phyloP scores from a whole-genome alignment of 2,329 filamentous ascomycete species.

The Colletotrichum karsti region DNA sequence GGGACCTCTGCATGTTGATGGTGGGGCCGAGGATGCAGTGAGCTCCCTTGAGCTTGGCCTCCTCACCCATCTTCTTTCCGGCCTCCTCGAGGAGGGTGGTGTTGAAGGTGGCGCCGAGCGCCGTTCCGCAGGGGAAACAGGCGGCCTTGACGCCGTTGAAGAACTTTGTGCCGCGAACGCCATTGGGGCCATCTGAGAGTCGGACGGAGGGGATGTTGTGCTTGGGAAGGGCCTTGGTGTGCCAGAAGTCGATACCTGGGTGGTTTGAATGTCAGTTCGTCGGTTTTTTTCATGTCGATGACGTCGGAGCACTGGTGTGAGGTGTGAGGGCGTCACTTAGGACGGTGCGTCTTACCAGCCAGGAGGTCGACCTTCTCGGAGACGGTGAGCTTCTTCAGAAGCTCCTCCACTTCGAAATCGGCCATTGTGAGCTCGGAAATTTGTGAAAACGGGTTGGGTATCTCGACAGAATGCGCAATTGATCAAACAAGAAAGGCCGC shows the following conservation, averaged over 20 bases:
- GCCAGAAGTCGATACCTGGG: constrained; percentile 76
- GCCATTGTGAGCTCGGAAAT: constrained; percentile 34
- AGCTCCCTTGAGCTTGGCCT: constrained; percentile 64
- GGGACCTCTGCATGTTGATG: constrained; percentile 69
- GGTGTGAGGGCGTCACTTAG: neutral
- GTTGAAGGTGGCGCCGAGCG: constrained; percentile 67
- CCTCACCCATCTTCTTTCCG: constrained; percentile 60
- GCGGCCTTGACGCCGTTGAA: constrained; percentile 70
- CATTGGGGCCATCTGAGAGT: constrained; percentile 75
- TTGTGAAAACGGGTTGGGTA: neutral
- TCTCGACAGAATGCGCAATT: neutral
- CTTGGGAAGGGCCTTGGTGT: constrained; percentile 67
- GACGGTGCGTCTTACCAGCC: constrained; percentile 46
- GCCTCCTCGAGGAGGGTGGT: constrained; percentile 58
- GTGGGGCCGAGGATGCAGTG: constrained; percentile 69
- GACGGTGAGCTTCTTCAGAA: constrained; percentile 61
- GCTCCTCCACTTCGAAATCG: constrained; percentile 61
- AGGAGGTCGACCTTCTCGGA: constrained; percentile 63
- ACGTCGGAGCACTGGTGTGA: neutral
- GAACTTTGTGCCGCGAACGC: constrained; percentile 73
- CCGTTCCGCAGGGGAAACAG: constrained; percentile 69
- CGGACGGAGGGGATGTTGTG: constrained; percentile 72
- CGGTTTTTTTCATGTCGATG: neutral
- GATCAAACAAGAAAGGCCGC: neutral
- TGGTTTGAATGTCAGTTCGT: neutral